phyloP scores from a whole-genome alignment of 805 yeast species.

The Metschnikowia rubicola region DNA sequence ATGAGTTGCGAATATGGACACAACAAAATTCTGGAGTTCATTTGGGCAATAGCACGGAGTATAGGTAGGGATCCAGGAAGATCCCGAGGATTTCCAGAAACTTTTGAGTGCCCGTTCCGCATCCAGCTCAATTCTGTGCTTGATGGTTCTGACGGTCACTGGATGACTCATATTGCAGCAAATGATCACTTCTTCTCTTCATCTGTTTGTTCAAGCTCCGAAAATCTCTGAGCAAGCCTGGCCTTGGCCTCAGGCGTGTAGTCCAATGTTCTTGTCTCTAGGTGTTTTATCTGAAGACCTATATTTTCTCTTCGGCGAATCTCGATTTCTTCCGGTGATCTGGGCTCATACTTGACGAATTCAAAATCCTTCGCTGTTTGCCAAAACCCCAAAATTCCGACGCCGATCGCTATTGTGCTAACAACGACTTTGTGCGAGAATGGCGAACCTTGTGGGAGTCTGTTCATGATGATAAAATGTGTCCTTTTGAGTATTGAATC shows the following conservation, averaged over 20 bases:
- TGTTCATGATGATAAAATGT: conserved; percentile 12
- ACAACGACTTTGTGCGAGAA: conserved; percentile 32
- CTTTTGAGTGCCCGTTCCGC: not conserved
- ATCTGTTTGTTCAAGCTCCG: not conserved
- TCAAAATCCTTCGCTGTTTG: conserved; percentile 39
- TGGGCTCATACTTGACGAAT: conserved; percentile 38
- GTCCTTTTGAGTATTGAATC: too few relatives aligned
- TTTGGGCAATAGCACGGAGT: too few relatives aligned
- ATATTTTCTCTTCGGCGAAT: conserved; percentile 31
- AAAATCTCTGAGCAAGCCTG: conserved; percentile 18
- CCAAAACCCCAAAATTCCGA: conserved; percentile 34
- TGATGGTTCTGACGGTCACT: not conserved
- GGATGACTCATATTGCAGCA: too few relatives aligned
- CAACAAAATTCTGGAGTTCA: too few relatives aligned
- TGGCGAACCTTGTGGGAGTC: conserved; percentile 33
- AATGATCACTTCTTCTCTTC: not conserved
- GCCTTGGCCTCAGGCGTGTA: conserved; percentile 43
- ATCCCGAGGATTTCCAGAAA: too few relatives aligned
- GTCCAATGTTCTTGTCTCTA: conserved; percentile 37
- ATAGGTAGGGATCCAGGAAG: too few relatives aligned
- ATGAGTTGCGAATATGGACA: too few relatives aligned
- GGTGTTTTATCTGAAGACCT: conserved; percentile 27
- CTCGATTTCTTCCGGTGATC: conserved; percentile 37
- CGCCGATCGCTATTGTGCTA: conserved; percentile 32
- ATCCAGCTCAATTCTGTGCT: not conserved